Base-by-base conservation (phyloP, 345 rosid species). In the Heritiera fomes region DNA sequence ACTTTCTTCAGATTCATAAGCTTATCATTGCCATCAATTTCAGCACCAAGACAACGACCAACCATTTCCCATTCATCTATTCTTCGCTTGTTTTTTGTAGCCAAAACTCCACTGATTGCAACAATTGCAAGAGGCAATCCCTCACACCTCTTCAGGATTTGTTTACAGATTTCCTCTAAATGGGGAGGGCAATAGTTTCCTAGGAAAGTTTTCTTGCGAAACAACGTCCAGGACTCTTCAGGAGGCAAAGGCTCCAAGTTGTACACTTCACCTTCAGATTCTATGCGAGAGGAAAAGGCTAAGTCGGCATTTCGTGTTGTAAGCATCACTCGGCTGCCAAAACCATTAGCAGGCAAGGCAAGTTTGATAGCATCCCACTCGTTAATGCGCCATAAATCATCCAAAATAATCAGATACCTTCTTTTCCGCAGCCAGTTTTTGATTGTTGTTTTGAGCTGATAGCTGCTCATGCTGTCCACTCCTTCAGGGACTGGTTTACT, bases 41-140 rank as follows among this genome's bases (percentile, higher is more conserved):
- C 85, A 8, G 86, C 76, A 11, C 86, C 79, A 11, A 87, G 79
- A 50, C 87, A 75, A 0, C 82, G 79, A 1, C 71, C 76, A 30
- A 86, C 75, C 58, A 71, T 72, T 17, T 81, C 85, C 90, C 90
- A 88, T 79, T 86, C 85, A 47, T 79, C 82, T 3, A 81, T 74
- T 34, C 75, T 77, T 14, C 38, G 55, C 43, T 52, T 82, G 70
- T 84, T 79, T 66, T 82, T 84, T 2, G 85, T 20, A 2, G 89
- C 85, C 78, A 85, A 40, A 41, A 84, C 87, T 1, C 88, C 90
- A 32, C 88, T 80, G 50, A 88, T 82, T 11, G 88, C 90, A 64
- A 84, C 87, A 1, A 88, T 86, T 28, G 90, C 87, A 13, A 87
- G 85, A 0, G 87, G 88, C 4, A 88, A 53, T 14, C 87, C 90